Conservation (phyloP, 2,329 filamentous ascomycete genomes). For the Sporothrix humicola region DNA sequence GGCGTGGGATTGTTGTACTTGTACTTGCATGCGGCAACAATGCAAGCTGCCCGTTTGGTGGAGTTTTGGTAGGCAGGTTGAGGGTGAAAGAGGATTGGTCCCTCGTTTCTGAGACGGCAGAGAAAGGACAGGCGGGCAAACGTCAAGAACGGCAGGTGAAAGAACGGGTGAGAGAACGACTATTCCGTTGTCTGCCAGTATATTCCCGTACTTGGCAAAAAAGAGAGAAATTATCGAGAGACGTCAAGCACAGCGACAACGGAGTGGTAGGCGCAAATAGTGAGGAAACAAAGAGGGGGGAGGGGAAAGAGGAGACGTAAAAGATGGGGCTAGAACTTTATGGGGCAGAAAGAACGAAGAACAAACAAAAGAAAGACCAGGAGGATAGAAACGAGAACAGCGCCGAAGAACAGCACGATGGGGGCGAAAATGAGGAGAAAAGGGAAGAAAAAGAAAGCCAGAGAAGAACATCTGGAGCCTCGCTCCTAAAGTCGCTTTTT, state of each 20-base stretch:
- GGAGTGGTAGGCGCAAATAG: neutral
- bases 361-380: neutral
- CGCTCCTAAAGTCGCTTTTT: neutral
- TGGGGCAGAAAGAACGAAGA: neutral
- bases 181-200: too few relatives aligned
- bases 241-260: too few relatives aligned
- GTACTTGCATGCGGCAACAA: neutral
- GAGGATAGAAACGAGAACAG: too few relatives aligned
- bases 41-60: slow-evolving; percentile 16
- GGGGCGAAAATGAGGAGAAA: slow-evolving; percentile 16
- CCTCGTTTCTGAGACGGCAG: slow-evolving; percentile 17
- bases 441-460: neutral
- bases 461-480: neutral
- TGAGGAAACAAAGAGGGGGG: slow-evolving; percentile 2
- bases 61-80: neutral
- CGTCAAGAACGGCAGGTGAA: neutral
- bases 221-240: too few relatives aligned
- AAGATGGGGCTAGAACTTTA: neutral
- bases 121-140: neutral
- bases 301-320: too few relatives aligned
- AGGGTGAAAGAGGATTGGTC: neutral
- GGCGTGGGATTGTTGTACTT: neutral
- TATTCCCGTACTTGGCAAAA: too few relatives aligned
- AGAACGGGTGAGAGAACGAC: neutral
- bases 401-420: neutral